Base-by-base conservation (phyloP, 164 flowering plant genomes). In the Aristolochia contorta region DNA sequence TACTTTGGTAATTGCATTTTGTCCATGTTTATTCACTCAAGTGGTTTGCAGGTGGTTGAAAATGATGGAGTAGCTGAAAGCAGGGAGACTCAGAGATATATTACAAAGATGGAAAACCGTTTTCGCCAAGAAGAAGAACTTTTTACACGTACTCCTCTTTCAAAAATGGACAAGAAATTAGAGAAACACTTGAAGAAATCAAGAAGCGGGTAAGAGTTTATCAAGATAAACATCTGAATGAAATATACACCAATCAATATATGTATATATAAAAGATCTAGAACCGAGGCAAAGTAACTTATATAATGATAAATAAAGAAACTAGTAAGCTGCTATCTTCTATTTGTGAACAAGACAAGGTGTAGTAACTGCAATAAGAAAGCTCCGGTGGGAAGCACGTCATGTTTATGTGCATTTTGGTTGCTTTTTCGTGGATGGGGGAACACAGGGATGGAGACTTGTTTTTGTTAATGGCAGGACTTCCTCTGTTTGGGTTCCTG, bases 101-200 rank as follows among this genome's bases (percentile, higher is more conserved):
- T 16, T 61, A 76, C 68, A 64, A 76, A 78, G 69, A 69, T 66
- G 76, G 87, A 85, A 65, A 73, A 77, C 15, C 91, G 85, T 59
- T 84, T 74, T 16, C 67, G 72, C 21, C 75, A 57, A 64, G 98
- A 92, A 66, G 98, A 92, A 73, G 95, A 92, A 47, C 80, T 74
- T 18, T 89, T 89, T 41, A 78, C 71, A 27, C 96, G 98, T 72
- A 91, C 81, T 66, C 89, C 92, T 51, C 62, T 85, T 56, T 77
- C 96, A 12, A 92, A 72, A 72, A 58, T 52, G 70, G 96, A 89
- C 63, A 92, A 82, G 61, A 78, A 76, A 84, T 74, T 58, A 72
- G 79, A 79, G 65, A 89, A 87, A 57, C 81, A 78, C 65, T 68
- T 92, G 68, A 72, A 72, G 73, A 87, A 82, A 62, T 82, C 90